A percentile compares a stretch with the other conserved stretches of the same genome.
Evolutionary conservation across 805 yeast species (phyloP).

Genomic region (Yarrowia sp.): DNA sequence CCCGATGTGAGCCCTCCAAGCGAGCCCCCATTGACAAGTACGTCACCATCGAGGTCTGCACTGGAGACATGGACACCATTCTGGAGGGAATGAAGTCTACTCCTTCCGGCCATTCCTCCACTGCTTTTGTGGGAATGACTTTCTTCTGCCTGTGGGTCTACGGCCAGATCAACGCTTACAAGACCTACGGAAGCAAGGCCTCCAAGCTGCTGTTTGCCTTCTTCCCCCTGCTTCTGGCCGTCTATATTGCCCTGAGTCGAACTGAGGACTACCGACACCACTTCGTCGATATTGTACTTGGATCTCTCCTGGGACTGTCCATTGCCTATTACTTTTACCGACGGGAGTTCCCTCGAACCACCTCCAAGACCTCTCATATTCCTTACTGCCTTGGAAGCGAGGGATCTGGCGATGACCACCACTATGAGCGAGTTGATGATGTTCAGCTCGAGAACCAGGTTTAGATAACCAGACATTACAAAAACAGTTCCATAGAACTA

Average conservation of each 20-base stretch:
- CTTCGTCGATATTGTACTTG: slow-evolving; percentile 80
- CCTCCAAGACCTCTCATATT: slow-evolving; percentile 25
- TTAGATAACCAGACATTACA: not conserved
- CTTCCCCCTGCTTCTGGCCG: slow-evolving; percentile 63
- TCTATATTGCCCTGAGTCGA: slow-evolving; percentile 80
- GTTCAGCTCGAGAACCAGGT: slow-evolving; percentile 36
- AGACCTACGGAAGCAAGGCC: slow-evolving; percentile 28
- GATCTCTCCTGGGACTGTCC: slow-evolving; percentile 68
- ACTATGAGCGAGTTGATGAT: slow-evolving; percentile 35
- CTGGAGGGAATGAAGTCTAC: slow-evolving; percentile 63
- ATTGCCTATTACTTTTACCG: slow-evolving; percentile 65
- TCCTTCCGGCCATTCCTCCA: slow-evolving; percentile 65
- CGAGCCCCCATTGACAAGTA: slow-evolving; percentile 58
- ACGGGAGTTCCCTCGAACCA: slow-evolving; percentile 33
- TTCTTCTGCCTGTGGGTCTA: slow-evolving; percentile 58
- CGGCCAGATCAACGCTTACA: slow-evolving; percentile 50
- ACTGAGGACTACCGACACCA: slow-evolving; percentile 94
- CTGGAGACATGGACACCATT: slow-evolving; percentile 47
- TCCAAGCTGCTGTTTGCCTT: slow-evolving; percentile 32
- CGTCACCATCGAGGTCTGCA: slow-evolving; percentile 51
- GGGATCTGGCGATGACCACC: slow-evolving; percentile 28
- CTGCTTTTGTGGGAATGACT: slow-evolving; percentile 59
- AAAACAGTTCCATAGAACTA: slow-evolving; percentile 1
- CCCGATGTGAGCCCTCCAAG: slow-evolving; percentile 74
- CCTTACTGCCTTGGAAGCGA: slow-evolving; percentile 35